Conservation (phyloP, 2,329 filamentous ascomycete genomes). For the Colletotrichum tofieldiae region DNA sequence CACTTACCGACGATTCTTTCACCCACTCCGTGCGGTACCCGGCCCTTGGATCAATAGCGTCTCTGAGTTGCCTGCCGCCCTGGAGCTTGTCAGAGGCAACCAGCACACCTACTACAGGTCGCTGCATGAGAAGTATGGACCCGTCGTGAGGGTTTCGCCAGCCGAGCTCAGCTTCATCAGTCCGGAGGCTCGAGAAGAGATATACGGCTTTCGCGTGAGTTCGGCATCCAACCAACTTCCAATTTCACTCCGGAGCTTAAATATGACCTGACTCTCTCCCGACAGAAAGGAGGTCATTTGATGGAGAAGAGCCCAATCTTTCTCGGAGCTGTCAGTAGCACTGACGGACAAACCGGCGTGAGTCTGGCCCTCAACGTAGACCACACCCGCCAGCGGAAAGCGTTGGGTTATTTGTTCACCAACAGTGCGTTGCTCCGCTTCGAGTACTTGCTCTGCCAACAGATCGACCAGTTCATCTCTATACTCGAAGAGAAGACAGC, state of each 20-base stretch:
- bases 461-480: conserved; percentile 48
- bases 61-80: neutral
- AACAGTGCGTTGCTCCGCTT: conserved; percentile 50
- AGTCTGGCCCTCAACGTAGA: conserved; percentile 9
- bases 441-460: conserved; percentile 47
- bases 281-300: neutral
- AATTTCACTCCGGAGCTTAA: neutral
- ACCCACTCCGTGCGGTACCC: conserved; percentile 1
- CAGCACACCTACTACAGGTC: conserved; percentile 47
- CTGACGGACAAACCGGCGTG: neutral
- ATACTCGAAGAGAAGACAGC: conserved; percentile 32
- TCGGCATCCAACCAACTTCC: too few species aligned
- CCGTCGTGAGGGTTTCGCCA: conserved; percentile 62
- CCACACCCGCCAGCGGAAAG: conserved; percentile 44
- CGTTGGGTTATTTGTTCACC: conserved; percentile 50
- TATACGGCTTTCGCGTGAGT: conserved; percentile 51
- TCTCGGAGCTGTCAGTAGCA: conserved; percentile 1
- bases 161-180: conserved; percentile 62
- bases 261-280: neutral
- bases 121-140: conserved; percentile 59
- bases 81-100: conserved; percentile 43
- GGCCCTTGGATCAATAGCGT: conserved; percentile 5
- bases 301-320: conserved; percentile 8
- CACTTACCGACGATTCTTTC: neutral
- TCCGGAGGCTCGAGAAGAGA: conserved; percentile 56